Evolutionary conservation across 805 yeast genomes (phyloP).

Genomic region (Metschnikowia arizonensis): DNA sequence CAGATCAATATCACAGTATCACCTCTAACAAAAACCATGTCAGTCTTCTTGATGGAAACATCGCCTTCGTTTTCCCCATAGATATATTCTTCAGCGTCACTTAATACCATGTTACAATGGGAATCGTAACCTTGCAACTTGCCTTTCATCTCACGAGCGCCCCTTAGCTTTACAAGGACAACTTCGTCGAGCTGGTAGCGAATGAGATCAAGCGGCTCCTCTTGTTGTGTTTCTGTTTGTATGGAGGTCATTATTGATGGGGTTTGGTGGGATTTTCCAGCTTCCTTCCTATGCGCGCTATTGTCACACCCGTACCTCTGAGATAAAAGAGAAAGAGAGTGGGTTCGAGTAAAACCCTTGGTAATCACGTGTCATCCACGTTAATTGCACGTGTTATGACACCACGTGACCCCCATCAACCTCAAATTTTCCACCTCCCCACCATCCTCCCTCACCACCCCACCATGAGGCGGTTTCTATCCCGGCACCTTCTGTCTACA

Average conservation of each 20-base stretch:
- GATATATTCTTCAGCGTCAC: conserved; percentile 86
- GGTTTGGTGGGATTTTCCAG: background rate
- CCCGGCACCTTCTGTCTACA: too few species aligned
- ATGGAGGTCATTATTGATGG: conserved; percentile 27
- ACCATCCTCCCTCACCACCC: background rate
- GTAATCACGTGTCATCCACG: too few species aligned
- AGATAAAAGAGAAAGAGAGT: too few species aligned
- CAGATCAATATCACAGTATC: conserved; percentile 88
- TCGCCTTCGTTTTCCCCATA: conserved; percentile 48
- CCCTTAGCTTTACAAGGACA: conserved; percentile 85
- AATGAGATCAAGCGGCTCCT: conserved; percentile 87
- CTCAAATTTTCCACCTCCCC: background rate
- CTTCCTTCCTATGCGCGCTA: background rate
- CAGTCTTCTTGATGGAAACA: conserved; percentile 54
- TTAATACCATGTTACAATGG: conserved; percentile 92
- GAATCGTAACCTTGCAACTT: conserved; percentile 91
- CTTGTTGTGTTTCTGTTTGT: conserved; percentile 31
- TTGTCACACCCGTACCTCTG: background rate
- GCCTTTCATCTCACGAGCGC: conserved; percentile 90
- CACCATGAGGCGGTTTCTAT: conserved; percentile 8
- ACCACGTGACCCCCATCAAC: too few species aligned
- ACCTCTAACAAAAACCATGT: conserved; percentile 96
- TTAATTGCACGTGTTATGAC: background rate
- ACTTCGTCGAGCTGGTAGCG: conserved; percentile 82
- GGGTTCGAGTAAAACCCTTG: too few species aligned